phyloP scores from a whole-genome alignment of 345 rosid species.

The Syzygium jambos region DNA sequence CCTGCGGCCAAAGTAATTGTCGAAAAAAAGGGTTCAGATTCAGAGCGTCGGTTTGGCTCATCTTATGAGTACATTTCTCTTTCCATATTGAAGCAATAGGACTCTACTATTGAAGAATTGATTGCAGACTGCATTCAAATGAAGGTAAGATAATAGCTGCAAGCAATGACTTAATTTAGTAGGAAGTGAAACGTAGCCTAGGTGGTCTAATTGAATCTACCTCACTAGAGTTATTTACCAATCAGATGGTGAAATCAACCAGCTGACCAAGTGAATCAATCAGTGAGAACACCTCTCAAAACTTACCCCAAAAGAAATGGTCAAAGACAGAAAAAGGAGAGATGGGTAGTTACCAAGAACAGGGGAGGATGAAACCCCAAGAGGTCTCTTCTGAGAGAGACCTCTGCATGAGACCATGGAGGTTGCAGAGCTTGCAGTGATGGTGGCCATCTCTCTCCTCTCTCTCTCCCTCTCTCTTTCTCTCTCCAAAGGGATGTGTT shows the following conservation, averaged over 20 bases:
- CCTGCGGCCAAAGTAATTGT: slow-evolving; percentile 20
- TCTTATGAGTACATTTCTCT: background rate
- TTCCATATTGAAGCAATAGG: background rate
- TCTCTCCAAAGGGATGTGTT: background rate
- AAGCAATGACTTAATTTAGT: background rate
- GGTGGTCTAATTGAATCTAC: background rate
- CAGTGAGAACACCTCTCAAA: background rate
- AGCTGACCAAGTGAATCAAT: background rate
- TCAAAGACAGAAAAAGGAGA: background rate
- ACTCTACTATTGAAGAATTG: background rate
- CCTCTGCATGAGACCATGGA: slow-evolving; percentile 35
- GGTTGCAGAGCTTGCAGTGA: slow-evolving; percentile 35
- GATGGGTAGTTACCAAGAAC: slow-evolving; percentile 49
- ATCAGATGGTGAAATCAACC: background rate
- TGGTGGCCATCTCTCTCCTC: slow-evolving; percentile 45
- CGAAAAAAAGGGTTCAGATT: background rate
- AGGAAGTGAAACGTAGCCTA: background rate
- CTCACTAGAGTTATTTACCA: background rate
- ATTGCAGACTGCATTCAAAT: background rate
- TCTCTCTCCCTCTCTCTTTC: background rate
- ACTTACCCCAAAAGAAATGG: background rate
- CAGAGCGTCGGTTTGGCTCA: background rate
- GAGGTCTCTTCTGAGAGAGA: slow-evolving; percentile 30
- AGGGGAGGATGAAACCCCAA: slow-evolving; percentile 31
- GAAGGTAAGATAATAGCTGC: background rate